Evolutionary conservation across 2,329 filamentous ascomycete species (phyloP).

Genomic region (Pyrenophora seminiperda): DNA sequence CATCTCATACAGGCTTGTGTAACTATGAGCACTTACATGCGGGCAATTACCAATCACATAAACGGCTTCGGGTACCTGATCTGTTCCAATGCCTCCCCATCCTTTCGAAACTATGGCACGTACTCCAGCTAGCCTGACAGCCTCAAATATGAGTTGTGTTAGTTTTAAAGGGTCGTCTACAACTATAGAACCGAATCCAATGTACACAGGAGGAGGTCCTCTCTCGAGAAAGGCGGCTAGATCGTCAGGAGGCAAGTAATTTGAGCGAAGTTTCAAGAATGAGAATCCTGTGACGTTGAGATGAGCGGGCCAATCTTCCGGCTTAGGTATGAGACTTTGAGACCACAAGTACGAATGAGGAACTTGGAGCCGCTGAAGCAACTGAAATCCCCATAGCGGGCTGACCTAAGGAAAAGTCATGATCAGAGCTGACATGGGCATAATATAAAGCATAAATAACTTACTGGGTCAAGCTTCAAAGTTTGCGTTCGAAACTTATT

Average conservation of each 20-base stretch:
- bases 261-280: slow-evolving; percentile 46
- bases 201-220: slow-evolving; percentile 59
- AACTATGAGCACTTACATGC: slow-evolving; percentile 45
- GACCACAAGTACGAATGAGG: slow-evolving; percentile 56
- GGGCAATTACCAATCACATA: slow-evolving; percentile 60
- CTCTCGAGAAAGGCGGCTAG: slow-evolving; percentile 54
- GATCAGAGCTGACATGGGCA: background rate
- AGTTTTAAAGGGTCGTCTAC: slow-evolving; percentile 56
- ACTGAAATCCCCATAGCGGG: slow-evolving; percentile 46
- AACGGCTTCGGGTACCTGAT: slow-evolving; percentile 46
- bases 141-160: slow-evolving; percentile 55
- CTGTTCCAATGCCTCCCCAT: slow-evolving; percentile 54
- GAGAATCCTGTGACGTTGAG: slow-evolving; percentile 55
- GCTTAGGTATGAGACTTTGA: slow-evolving; percentile 44
- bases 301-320: slow-evolving; percentile 30
- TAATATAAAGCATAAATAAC: background rate
- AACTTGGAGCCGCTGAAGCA: slow-evolving; percentile 48
- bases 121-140: slow-evolving; percentile 44
- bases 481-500: slow-evolving; percentile 51
- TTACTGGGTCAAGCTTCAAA: slow-evolving; percentile 51
- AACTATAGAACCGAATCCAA: slow-evolving; percentile 64
- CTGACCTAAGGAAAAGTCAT: slow-evolving; percentile 22
- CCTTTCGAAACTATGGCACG: slow-evolving; percentile 62
- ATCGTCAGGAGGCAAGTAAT: slow-evolving; percentile 49
- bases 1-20: background rate